phyloP scores from a whole-genome alignment of 148 eudicot genomes.

The Amaranthus palmeri region DNA sequence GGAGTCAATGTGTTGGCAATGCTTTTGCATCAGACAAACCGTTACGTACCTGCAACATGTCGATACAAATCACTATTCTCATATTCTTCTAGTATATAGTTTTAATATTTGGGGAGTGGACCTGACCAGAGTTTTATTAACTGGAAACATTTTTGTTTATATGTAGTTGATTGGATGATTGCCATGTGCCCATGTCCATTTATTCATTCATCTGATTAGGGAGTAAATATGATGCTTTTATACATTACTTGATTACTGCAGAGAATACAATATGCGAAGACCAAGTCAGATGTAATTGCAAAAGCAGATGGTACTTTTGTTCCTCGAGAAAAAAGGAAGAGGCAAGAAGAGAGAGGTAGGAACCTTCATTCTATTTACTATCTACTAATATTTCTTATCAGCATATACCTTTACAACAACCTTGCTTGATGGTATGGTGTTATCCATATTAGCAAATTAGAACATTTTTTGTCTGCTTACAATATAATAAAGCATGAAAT shows the following conservation, averaged over 20 bases:
- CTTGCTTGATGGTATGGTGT: too few species aligned
- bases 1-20: too few species aligned
- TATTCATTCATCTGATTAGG: not conserved
- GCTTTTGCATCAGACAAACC: too few species aligned
- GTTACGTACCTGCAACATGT: too few species aligned
- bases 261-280: slow-evolving; percentile 93
- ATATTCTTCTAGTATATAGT: too few species aligned
- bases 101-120: too few species aligned
- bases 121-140: not conserved
- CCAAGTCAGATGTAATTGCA: slow-evolving; percentile 83
- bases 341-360: slow-evolving; percentile 87
- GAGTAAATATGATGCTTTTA: not conserved
- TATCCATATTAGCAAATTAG: too few species aligned
- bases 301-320: slow-evolving; percentile 92
- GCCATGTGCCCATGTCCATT: not conserved
- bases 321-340: slow-evolving; percentile 85
- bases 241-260: slow-evolving; percentile 23
- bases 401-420: too few species aligned
- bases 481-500: too few species aligned
- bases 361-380: not conserved
- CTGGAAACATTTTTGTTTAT: not conserved
- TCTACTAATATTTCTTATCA: too few species aligned
- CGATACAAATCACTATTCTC: too few species aligned
- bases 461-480: too few species aligned
- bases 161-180: not conserved